Base-by-base conservation (phyloP, 768 basidiomycete species). In the Lactarius pseudohatsudake region DNA sequence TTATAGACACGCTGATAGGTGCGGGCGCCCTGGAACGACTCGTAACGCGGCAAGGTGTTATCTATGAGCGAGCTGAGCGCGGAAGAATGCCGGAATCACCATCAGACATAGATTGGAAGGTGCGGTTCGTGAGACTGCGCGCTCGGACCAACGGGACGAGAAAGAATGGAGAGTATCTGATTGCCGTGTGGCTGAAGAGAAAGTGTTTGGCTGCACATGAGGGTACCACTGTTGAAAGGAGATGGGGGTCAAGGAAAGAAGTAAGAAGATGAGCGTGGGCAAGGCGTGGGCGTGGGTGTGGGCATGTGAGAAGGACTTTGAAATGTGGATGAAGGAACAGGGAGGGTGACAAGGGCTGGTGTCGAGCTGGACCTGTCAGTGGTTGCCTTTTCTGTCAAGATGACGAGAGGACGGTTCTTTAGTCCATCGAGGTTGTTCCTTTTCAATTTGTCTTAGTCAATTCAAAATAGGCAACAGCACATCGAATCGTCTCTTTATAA, bases 121-220 rank as follows among this genome's bases (percentile, higher is more conserved):
- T 13, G 45, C 13, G 34, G 43, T 62, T 38, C 54, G 36, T 18
- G 20, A 15, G 56, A 43, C 30, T 18, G 20, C 15, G 10, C 16
- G 43, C 54, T 64, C 64, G 59, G 64, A 60, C 64, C n/a, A 55
- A 53, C 53, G 50, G 64, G 5, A 36, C 50, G 58, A 64, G 56
- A 32, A 45, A 20, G 10, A 16, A 26, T 26, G 30, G 43, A 45
- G 3, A 10, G n/a, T 18, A n/a, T 11, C 22, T 26, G 32, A 32
- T 32, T 26, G 41, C 55, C 62, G 62, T 45, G 28, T 26, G 30
- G 18, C 11, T 28, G 20, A 47, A 45, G 55, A 63, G 28, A 7
- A 40, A 28, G 54, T 8, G n/a, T 22, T 32, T 50, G 47, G 2
- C 22, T 4, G 47, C 13, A 3, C 22, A 22, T 30, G 28, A 57